Evolutionary conservation across 148 eudicot species (phyloP), one percentile per base, ranked within the genome.

Genomic region (Chenopodium suecicum): DNA sequence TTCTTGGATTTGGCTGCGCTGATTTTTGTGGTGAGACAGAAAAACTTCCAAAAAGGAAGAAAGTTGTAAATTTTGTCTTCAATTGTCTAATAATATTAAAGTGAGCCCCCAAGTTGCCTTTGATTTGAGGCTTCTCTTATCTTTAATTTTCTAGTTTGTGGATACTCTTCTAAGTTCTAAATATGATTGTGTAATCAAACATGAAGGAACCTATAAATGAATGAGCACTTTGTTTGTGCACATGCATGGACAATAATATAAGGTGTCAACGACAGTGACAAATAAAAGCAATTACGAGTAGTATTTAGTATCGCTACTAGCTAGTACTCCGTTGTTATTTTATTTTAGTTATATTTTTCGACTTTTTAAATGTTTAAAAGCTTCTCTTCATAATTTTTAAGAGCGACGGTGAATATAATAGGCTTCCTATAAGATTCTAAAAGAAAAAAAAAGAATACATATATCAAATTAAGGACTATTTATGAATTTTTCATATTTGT

Each of bases 91-190:
- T 16, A 73, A 7, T 11, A 9, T 17, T 16, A 20, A 4, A 73
- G n/a, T 47, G 76, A n/a, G 19, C 4, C 32, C 32, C 74, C 76
- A 48, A 73, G 56, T 73, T 58, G 58, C 60, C 46, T 25, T 11
- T 73, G 2, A 47, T 73, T 72, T 46, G 76, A 48, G 76, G 56
- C 76, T 73, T 73, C 20, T 73, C 60, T 73, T 73, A 73, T 73
- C 31, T 48, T n/a, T 37, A 37, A 37, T 37, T 37, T 5, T 73
- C 1, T 47, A 47, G 11, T 73, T 73, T 73, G 60, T 73, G 32
- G 76, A 46, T 23, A 73, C 19, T 73, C 7, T 46, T 73, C 13
- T 22, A 9, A 73, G 27, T 71, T 44, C 16, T 41, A 22, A 41
- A 41, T 23, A n/a, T 1, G 19, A 44, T 27, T 46, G n/a, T 23